Evolutionary conservation across 768 basidiomycete species (phyloP), one percentile per base, ranked within the genome.

Genomic region (Xanthoconium stramineum): DNA sequence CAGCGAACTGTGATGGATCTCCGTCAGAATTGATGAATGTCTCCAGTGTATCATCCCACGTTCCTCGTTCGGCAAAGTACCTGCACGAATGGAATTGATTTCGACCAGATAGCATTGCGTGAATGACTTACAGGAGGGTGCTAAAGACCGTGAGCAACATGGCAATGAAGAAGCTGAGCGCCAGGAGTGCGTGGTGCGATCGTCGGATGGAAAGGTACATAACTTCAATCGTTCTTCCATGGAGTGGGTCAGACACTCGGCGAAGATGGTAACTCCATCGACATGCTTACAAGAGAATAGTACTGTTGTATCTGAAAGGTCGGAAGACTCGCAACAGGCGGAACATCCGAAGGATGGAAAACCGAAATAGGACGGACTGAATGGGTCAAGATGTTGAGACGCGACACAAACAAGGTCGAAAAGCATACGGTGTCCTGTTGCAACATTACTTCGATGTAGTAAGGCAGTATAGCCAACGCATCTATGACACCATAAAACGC

Each of bases 281-380:
- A 46, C 28, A n/a, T 58, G 78, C 89, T 53, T 69, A 91, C 85
- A 92, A 72, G n/a, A 93, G 78, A 54, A 92, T 85, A 15, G 87
- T 89, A 62, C 85, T 85, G 59, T 86, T 91, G 64, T 92, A 86
- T 54, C 86, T 83, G 79, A 96, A 96, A 0, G 94, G 91, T 46
- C 90, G 77, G 73, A 96, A 97, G 8, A 95, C 92, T 20, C 94
- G 84, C 28, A 95, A 71, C 3, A 96, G 80, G 33, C 94, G 86
- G 71, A 95, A 94, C 74, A 92, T 93, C 38, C 94, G 80, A 36
- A 97, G 75, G 53, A 96, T 95, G 0, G 92, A 93, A 69, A 95
- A 97, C 17, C 94, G 80, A 72, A 95, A 96, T 51, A 93, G 76
- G 35, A 88, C 87, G 5, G 90, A 87, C 89, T 92, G 66, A 33